Conservation (phyloP, 208 protist genomes). For the Leishmania turanica region DNA sequence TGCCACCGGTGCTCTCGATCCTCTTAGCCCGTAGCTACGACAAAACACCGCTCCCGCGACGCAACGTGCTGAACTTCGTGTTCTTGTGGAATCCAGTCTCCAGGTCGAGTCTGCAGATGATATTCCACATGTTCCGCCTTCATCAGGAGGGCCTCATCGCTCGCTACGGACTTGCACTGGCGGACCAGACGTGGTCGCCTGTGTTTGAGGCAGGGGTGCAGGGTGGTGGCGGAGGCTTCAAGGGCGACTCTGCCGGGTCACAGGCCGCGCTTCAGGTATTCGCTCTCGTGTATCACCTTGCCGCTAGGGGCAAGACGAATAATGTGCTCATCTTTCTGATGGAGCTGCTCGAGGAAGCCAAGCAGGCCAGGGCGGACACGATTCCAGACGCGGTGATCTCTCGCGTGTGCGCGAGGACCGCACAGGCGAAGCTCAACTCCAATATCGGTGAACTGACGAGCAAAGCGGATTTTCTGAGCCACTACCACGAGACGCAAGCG, state of each 20-base stretch:
- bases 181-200: conserved; percentile 26
- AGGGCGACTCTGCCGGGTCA: conserved; percentile 8
- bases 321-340: conserved; percentile 18
- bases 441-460: conserved; percentile 28
- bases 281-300: conserved; percentile 26
- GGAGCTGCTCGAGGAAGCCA: conserved; percentile 12
- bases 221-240: not conserved
- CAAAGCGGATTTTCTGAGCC: conserved; percentile 24
- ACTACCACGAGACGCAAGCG: conserved; percentile 47
- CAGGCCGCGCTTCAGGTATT: conserved; percentile 20
- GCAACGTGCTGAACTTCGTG: conserved; percentile 26
- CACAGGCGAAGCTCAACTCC: not conserved
- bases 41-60: conserved; percentile 22
- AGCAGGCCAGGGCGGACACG: not conserved
- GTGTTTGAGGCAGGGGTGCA: conserved; percentile 1
- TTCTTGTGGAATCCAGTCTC: conserved; percentile 23
- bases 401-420: conserved; percentile 9
- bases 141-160: conserved; percentile 9
- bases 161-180: conserved; percentile 29
- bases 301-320: not conserved
- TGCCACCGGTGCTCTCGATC: conserved; percentile 19
- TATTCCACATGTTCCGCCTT: conserved; percentile 7
- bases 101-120: conserved; percentile 15
- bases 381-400: conserved; percentile 6
- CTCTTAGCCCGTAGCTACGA: conserved; percentile 4